Conservation (phyloP, 164 flowering plant species). For the Santalum album region DNA sequence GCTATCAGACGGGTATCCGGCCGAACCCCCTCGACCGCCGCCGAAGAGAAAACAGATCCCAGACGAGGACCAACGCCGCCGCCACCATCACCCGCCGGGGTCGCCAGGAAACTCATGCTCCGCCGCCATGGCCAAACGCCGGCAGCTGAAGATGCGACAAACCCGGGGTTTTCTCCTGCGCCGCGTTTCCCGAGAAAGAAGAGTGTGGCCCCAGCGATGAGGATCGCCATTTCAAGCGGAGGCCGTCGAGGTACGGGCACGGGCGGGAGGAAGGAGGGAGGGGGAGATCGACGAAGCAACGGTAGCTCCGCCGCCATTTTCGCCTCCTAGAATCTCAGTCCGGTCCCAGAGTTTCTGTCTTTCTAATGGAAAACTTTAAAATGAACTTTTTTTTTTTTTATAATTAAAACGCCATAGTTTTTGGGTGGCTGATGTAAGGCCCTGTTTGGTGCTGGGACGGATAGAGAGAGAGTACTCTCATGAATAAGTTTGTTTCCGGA, state of each 20-base stretch:
- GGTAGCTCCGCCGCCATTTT: too few relatives aligned
- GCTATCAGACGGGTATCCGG: slow-evolving; percentile 23
- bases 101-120: slow-evolving; percentile 8
- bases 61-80: slow-evolving; percentile 9
- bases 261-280: not conserved
- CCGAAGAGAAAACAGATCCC: slow-evolving; percentile 2
- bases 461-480: too few relatives aligned
- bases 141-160: slow-evolving; percentile 52
- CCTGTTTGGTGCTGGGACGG: too few relatives aligned
- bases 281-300: too few relatives aligned
- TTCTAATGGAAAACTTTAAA: too few relatives aligned
- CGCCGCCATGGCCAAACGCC: slow-evolving; percentile 15
- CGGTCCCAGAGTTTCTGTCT: too few relatives aligned
- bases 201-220: slow-evolving; percentile 74
- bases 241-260: slow-evolving; percentile 35
- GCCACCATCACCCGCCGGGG: too few relatives aligned
- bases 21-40: slow-evolving; percentile 16
- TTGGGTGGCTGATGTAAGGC: too few relatives aligned
- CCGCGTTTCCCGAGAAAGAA: slow-evolving; percentile 57
- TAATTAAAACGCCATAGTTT: too few relatives aligned
- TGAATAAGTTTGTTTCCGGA: too few relatives aligned
- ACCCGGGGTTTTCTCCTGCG: slow-evolving; percentile 85
- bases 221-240: slow-evolving; percentile 78
- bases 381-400: too few relatives aligned
- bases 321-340: too few relatives aligned